Evolutionary conservation across 495 filamentous ascomycete species (phyloP).

Genomic region (Friedmanniomyces endolithicus): DNA sequence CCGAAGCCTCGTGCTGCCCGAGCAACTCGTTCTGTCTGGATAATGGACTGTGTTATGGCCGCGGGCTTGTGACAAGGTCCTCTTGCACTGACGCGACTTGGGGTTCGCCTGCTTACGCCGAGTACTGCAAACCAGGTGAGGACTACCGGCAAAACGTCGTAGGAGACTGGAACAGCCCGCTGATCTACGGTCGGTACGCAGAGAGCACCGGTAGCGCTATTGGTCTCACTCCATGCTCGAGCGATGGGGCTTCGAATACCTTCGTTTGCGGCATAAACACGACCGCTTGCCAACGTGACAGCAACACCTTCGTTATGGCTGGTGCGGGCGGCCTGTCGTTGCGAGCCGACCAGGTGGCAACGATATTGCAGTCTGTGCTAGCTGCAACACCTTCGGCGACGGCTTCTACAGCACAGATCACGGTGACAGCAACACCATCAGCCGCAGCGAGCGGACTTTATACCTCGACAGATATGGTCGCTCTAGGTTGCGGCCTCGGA

Average conservation of each 20-base stretch:
- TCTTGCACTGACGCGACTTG: conserved; percentile 15
- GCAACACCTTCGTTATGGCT: conserved; percentile 10
- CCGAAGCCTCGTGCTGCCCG: conserved; percentile 9
- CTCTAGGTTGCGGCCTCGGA: conserved; percentile 5
- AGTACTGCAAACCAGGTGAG: conserved; percentile 11
- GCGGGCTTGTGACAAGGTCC: conserved; percentile 4
- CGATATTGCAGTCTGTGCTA: background rate
- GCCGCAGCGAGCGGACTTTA: background rate
- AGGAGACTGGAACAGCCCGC: no score
- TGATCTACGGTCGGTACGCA: background rate
- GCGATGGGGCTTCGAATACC: conserved; percentile 1
- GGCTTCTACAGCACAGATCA: background rate
- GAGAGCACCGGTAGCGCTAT: background rate
- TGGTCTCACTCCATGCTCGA: conserved; percentile 11
- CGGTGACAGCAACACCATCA: conserved; percentile 1
- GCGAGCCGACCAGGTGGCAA: conserved; percentile 6
- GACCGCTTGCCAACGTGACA: conserved; percentile 1
- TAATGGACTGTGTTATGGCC: conserved; percentile 6
- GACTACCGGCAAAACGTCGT: no score
- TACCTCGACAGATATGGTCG: conserved; percentile 2
- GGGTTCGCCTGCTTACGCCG: conserved; percentile 5
- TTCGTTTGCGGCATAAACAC: conserved; percentile 12
- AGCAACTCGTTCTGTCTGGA: conserved; percentile 7
- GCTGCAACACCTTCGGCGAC: background rate
- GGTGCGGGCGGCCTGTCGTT: background rate